Percentiles rank a stretch among this genome's conserved stretches.
These are phyloP conservation scores for Lentinula lateritia DNA, from an alignment of 768 basidiomycete genomes.

Conservation along the genomic window DNA sequence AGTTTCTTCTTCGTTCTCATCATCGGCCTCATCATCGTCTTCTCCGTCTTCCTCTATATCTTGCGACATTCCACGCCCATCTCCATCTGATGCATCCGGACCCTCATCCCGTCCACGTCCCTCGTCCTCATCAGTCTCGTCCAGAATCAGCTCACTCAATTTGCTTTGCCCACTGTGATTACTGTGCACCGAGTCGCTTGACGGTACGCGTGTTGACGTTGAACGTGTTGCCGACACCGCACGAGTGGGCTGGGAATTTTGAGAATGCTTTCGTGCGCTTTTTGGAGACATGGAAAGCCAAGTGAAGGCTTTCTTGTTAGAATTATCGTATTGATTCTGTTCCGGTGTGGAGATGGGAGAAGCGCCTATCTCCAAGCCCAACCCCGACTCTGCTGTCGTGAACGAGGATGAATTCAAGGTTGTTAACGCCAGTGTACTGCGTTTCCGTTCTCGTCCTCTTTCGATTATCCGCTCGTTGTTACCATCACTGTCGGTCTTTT, in stretches of 20 bases:
- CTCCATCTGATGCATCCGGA: too few relatives aligned
- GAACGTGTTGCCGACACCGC: not conserved
- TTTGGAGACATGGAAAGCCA: conserved; percentile 57
- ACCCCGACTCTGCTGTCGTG: not conserved
- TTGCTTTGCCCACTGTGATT: conserved; percentile 4
- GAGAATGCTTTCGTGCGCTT: conserved; percentile 38
- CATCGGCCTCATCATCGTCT: conserved; percentile 15
- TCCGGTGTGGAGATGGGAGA: not conserved
- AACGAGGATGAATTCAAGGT: conserved; percentile 10
- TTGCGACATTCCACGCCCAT: too few relatives aligned
- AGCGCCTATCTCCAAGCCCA: not conserved
- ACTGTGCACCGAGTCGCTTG: conserved; percentile 39
- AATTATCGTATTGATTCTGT: not conserved
- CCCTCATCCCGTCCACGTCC: too few relatives aligned
- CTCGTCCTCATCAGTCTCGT: not conserved
- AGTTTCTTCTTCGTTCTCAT: conserved; percentile 28
- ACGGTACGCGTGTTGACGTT: conserved; percentile 26
- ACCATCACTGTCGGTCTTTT: conserved; percentile 10
- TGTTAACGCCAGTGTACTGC: not conserved
- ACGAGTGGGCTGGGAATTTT: conserved; percentile 12
- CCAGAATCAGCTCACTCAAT: conserved; percentile 33
- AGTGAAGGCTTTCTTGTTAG: conserved; percentile 16
- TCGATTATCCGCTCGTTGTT: conserved; percentile 9
- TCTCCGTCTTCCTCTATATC: conserved; percentile 4
- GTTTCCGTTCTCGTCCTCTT: conserved; percentile 16